These are phyloP conservation scores for Magnaporthiopsis poae DNA, from an alignment of 2,329 filamentous ascomycete species.

Conservation along the genomic window DNA sequence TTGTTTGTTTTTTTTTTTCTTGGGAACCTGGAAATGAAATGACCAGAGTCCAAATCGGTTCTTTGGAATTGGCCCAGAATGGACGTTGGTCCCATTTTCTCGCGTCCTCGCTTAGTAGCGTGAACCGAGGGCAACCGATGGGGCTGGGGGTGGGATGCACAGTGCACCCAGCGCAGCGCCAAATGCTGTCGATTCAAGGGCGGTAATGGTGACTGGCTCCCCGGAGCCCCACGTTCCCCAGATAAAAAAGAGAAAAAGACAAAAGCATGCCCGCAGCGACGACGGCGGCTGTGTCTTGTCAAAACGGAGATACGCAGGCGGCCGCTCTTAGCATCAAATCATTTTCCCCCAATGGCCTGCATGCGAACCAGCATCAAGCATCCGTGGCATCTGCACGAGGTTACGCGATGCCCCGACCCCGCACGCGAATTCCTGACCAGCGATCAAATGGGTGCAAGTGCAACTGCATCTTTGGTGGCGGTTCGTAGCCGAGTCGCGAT, in stretches of 20 bases:
- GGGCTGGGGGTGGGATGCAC: neutral
- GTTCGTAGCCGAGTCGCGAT: neutral
- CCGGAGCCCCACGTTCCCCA: too few species aligned
- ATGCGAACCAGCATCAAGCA: neutral
- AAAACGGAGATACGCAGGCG: neutral
- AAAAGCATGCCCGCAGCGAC: too few species aligned
- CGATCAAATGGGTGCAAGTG: neutral
- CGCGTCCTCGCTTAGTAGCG: constrained; percentile 4
- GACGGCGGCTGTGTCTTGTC: neutral
- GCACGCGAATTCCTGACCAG: neutral
- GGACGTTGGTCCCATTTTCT: neutral
- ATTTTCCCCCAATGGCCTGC: neutral
- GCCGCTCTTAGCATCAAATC: neutral
- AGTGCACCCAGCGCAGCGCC: neutral
- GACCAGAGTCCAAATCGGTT: neutral
- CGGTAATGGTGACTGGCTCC: too few species aligned
- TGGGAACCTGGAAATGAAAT: neutral
- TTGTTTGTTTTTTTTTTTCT: neutral
- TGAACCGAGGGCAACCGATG: neutral
- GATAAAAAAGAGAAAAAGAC: too few species aligned
- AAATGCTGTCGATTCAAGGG: neutral
- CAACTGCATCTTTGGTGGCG: too few species aligned
- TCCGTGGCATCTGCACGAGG: neutral
- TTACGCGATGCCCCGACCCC: neutral
- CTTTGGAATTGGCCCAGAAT: constrained; percentile 3